These are phyloP conservation scores for Colletotrichum sojae DNA, from an alignment of 2,329 filamentous ascomycete species.

Conservation along the genomic window DNA sequence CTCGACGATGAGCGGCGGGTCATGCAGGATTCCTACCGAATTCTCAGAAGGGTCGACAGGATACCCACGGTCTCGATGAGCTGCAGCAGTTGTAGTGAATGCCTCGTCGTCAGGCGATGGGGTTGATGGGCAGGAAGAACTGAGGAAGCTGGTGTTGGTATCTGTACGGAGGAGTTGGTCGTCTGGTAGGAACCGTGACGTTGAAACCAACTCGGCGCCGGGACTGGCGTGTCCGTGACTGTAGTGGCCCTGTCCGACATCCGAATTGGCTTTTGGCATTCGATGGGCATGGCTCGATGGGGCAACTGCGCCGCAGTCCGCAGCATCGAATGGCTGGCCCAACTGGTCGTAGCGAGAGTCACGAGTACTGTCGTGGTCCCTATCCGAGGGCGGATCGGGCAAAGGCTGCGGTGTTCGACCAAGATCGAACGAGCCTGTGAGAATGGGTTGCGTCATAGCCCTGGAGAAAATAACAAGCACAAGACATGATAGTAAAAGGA, in stretches of 20 bases:
- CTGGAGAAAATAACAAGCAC: slow-evolving; percentile 85
- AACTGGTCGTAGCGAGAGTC: slow-evolving; percentile 23
- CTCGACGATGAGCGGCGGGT: slow-evolving; percentile 7
- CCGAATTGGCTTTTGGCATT: slow-evolving; percentile 25
- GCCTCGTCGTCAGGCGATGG: not conserved
- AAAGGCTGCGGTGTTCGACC: slow-evolving; percentile 16
- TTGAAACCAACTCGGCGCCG: not conserved
- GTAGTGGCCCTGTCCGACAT: slow-evolving; percentile 1
- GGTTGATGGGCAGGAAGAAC: not conserved
- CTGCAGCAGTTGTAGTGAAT: not conserved
- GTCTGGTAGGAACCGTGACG: not conserved
- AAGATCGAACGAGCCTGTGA: slow-evolving; percentile 26
- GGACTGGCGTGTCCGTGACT: not conserved
- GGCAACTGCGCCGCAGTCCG: not conserved
- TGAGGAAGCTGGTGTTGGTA: not conserved
- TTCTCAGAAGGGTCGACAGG: not conserved
- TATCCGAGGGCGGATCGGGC: slow-evolving; percentile 1
- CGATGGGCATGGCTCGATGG: not conserved
- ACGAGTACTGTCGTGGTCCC: not conserved
- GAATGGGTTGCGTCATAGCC: slow-evolving; percentile 36
- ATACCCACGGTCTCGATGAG: not conserved
- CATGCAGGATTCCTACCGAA: not conserved
- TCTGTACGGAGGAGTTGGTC: slow-evolving; percentile 10
- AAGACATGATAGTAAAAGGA: slow-evolving; percentile 88
- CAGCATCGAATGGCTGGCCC: slow-evolving; percentile 1